Conservation (phyloP, 768 basidiomycete species). For the Cyclocybe aegerita region DNA sequence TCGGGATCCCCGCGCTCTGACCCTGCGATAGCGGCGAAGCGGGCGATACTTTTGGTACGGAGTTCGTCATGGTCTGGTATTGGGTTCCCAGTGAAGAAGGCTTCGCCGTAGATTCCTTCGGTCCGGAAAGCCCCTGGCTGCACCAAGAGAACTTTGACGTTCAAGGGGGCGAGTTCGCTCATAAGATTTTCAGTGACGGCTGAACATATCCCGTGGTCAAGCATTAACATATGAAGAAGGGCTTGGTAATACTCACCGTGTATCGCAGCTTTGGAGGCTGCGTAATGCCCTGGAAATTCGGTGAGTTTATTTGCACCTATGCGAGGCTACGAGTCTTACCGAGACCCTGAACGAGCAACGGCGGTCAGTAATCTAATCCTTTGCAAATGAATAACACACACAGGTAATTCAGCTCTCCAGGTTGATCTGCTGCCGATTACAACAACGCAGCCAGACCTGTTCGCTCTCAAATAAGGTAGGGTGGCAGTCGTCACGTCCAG, state of each 20-base stretch:
- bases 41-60: conserved; percentile 29
- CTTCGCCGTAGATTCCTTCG: conserved; percentile 47
- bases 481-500: conserved; percentile 53
- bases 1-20: conserved; percentile 55
- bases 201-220: conserved; percentile 13
- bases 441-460: conserved; percentile 43
- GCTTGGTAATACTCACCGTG: conserved; percentile 36
- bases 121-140: conserved; percentile 64
- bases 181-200: conserved; percentile 58
- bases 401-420: conserved; percentile 46
- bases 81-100: conserved; percentile 34
- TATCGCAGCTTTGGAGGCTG: conserved; percentile 60
- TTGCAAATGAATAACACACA: conserved; percentile 21
- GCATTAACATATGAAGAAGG: too few species aligned
- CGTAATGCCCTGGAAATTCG: conserved; percentile 32
- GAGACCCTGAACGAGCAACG: conserved; percentile 26
- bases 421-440: conserved; percentile 53
- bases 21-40: conserved; percentile 37
- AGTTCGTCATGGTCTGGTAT: conserved; percentile 51
- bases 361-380: not conserved
- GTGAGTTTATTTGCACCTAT: not conserved
- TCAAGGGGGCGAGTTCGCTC: conserved; percentile 52
- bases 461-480: conserved; percentile 51
- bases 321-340: conserved; percentile 21
- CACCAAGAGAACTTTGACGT: conserved; percentile 56